Evolutionary conservation across 192 early-diverging fungal species (phyloP).

Genomic region (Rhizophlyctis rosea): DNA sequence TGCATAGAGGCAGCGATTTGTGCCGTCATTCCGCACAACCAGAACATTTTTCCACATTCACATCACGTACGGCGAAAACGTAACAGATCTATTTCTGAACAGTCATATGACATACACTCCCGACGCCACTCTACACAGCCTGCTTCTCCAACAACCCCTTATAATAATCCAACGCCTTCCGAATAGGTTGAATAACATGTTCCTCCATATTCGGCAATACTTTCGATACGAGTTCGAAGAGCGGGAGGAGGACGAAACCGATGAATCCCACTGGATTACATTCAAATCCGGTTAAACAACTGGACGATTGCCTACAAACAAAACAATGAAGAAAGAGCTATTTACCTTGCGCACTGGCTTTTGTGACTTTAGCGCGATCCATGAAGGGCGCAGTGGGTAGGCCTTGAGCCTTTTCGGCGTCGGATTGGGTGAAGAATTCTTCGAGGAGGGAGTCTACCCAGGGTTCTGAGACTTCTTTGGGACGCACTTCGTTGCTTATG

Average conservation of each 20-base stretch:
- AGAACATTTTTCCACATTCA: no score
- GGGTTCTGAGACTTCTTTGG: slow-evolving; percentile 47
- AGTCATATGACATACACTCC: no score
- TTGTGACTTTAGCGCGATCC: slow-evolving; percentile 56
- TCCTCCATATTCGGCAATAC: slow-evolving; percentile 49
- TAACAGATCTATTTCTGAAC: no score
- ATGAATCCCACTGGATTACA: slow-evolving; percentile 43
- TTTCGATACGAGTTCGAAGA: slow-evolving; percentile 49
- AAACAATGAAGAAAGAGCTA: slow-evolving; percentile 13
- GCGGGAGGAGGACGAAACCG: slow-evolving; percentile 55
- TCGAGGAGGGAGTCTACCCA: slow-evolving; percentile 56
- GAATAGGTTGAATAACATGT: slow-evolving; percentile 34
- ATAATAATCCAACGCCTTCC: slow-evolving; percentile 37
- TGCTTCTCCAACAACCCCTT: slow-evolving; percentile 33
- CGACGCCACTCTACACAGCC: background rate
- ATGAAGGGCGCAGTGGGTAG: slow-evolving; percentile 54
- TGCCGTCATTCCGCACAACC: no score
- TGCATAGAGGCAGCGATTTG: no score
- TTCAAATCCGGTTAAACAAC: background rate
- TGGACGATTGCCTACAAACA: background rate
- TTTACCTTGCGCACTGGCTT: slow-evolving; percentile 45
- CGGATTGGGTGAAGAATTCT: slow-evolving; percentile 54
- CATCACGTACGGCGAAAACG: no score
- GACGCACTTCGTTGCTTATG: slow-evolving; percentile 57
- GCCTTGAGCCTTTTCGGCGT: slow-evolving; percentile 49